These are phyloP conservation scores for Talaromyces sp. DNA, from an alignment of 2,329 filamentous ascomycete species.

Conservation along the genomic window DNA sequence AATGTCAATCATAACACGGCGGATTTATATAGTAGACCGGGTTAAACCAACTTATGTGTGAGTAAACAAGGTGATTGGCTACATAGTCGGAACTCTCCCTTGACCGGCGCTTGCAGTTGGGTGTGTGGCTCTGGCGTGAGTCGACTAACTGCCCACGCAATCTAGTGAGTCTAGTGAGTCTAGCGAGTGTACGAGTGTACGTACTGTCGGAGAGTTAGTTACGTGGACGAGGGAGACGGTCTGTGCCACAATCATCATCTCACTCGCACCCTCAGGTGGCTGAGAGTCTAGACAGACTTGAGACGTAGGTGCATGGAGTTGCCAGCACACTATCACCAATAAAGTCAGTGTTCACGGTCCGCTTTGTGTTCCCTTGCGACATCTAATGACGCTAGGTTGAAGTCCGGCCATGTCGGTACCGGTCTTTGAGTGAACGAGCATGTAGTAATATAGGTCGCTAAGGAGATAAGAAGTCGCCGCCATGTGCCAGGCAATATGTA, in stretches of 20 bases:
- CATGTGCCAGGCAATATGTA: not conserved
- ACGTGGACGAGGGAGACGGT: not conserved
- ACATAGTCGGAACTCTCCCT: not conserved
- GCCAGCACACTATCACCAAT: not conserved
- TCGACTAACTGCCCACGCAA: not conserved
- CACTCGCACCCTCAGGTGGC: not conserved
- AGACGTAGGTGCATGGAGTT: not conserved
- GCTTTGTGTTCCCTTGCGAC: not conserved
- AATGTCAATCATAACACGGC: constrained; percentile 4
- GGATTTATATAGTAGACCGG: not conserved
- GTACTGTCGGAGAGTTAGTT: not conserved
- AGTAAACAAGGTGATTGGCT: not conserved
- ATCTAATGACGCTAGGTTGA: not conserved
- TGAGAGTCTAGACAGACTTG: not conserved
- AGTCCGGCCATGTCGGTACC: not conserved
- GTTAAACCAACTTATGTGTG: no score
- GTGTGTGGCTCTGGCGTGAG: not conserved
- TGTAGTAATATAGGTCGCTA: not conserved
- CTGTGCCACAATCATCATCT: not conserved
- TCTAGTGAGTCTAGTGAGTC: no score
- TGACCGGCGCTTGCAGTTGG: not conserved
- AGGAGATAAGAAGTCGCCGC: not conserved
- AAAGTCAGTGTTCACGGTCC: not conserved
- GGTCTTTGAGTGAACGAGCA: not conserved
- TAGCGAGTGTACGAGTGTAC: no score